These are phyloP conservation scores for Tagetes erecta DNA, from an alignment of 129 eudicot species.

Conservation along the genomic window DNA sequence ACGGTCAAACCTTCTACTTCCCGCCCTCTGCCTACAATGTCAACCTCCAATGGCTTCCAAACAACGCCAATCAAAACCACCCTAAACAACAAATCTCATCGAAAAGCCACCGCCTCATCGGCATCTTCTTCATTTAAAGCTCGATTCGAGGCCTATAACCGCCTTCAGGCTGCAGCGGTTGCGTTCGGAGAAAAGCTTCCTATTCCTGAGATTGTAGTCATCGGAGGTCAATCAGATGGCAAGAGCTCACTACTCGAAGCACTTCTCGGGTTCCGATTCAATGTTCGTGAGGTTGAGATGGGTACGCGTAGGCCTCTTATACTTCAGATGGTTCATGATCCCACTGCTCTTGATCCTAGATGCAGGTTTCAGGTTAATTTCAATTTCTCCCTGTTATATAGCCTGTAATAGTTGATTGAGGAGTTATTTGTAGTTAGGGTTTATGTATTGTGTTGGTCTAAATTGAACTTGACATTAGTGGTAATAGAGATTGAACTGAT, in stretches of 20 bases:
- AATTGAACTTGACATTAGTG: background rate
- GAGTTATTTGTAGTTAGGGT: constrained; percentile 17
- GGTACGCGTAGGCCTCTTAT: too few species aligned
- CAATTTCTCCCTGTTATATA: too few species aligned
- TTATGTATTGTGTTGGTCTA: background rate
- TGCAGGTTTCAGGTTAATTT: constrained; percentile 75
- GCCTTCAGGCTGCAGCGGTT: constrained; percentile 88
- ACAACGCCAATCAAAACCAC: constrained; percentile 45
- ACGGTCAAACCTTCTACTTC: constrained; percentile 1
- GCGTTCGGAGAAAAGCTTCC: constrained; percentile 93
- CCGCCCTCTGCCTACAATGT: constrained; percentile 36
- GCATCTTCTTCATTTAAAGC: constrained; percentile 40
- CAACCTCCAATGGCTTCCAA: constrained; percentile 41
- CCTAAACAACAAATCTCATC: constrained; percentile 31
- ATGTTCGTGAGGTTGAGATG: too few species aligned
- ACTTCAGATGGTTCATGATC: constrained; percentile 23
- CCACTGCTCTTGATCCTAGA: constrained; percentile 62
- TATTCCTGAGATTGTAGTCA: constrained; percentile 81
- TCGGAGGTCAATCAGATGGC: constrained; percentile 94
- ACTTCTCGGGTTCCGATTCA: too few species aligned
- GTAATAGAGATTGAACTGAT: constrained; percentile 7
- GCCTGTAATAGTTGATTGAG: background rate
- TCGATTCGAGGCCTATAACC: constrained; percentile 81
- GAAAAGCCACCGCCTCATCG: constrained; percentile 25
- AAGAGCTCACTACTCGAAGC: constrained; percentile 78